Evolutionary conservation across 192 early-diverging fungal genomes (phyloP), one percentile per base, ranked within the genome.

Genomic region (Linnemannia schmuckeri): DNA sequence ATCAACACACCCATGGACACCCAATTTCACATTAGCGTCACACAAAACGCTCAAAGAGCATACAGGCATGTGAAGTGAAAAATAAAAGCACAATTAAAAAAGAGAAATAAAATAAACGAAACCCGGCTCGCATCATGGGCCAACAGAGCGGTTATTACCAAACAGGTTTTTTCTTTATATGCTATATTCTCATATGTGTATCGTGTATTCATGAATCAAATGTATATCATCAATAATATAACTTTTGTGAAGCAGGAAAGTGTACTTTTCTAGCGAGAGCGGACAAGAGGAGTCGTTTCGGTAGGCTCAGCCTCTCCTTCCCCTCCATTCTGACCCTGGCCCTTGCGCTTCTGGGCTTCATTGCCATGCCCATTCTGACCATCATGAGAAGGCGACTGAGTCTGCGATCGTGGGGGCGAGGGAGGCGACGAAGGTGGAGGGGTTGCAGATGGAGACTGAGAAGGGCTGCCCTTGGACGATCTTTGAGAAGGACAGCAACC

Each of bases 261-360:
- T n/a, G 6, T 0, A 22, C 18, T 27, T 33, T 9, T 3, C 61
- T 66, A 66, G 61, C 30, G 61, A 66, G 74, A 81, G 27, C 84
- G 84, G 3, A 86, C 79, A 68, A 86, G 68, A 22, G 84, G 84
- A 2, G 84, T 86, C 27, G 79, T 76, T 55, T 86, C 84, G 13
- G 74, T 81, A 17, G 84, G 55, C 46, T 77, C 84, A 30, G 52
- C 17, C 57, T 30, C 13, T 63, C 17, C 37, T 33, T 30, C 13
- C 49, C 17, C 37, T 33, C 73, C 44, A 44, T 20, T 38, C 47
- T 44, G 33, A 30, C n/a, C n/a, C 7, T 49, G 73, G 42, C 30
- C 35, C 33, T 76, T 70, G 3, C 24, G 22, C 33, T 68, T 80
- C 46, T 61, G n/a, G n/a, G 12, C 41, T 2, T 35, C 27, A 35